These are phyloP conservation scores for Tylopilus plumbeoviolaceoides DNA, from an alignment of 768 basidiomycete genomes.

Conservation along the genomic window DNA sequence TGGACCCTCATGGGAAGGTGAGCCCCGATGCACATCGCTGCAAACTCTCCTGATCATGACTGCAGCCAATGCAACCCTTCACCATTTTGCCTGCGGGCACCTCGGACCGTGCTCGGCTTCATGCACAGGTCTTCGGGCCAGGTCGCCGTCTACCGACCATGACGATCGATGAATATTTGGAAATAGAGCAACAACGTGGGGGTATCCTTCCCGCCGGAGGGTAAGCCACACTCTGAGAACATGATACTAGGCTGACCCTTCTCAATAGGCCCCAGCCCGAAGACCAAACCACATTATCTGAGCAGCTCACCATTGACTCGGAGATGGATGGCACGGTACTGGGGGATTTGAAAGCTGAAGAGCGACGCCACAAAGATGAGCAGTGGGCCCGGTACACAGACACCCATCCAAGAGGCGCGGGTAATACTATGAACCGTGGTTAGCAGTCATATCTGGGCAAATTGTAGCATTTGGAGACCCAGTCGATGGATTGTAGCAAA, in stretches of 20 bases:
- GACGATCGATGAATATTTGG: conserved; percentile 92
- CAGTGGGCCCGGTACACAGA: conserved; percentile 91
- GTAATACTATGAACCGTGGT: conserved; percentile 95
- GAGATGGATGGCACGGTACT: conserved; percentile 78
- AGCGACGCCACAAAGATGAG: conserved; percentile 81
- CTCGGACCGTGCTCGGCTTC: conserved; percentile 65
- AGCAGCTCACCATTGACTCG: conserved; percentile 72
- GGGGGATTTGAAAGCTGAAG: conserved; percentile 67
- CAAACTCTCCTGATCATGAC: conserved; percentile 5
- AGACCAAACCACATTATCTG: conserved; percentile 63
- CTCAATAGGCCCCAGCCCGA: conserved; percentile 59
- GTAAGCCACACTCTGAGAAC: conserved; percentile 41
- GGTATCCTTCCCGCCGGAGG: conserved; percentile 88
- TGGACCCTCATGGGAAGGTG: conserved; percentile 79
- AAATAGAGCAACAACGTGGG: conserved; percentile 77
- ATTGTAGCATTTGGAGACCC: conserved; percentile 6
- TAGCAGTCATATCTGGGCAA: conserved; percentile 11
- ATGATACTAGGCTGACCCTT: conserved; percentile 4
- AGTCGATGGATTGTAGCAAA: conserved; percentile 12
- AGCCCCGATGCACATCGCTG: conserved; percentile 5
- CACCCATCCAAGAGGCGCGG: conserved; percentile 81
- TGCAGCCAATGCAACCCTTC: conserved; percentile 84
- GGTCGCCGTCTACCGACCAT: conserved; percentile 87
- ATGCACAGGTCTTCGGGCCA: conserved; percentile 79
- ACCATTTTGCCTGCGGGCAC: conserved; percentile 79